Evolutionary conservation across 805 yeast genomes (phyloP).

Genomic region (Kuraishia floccosa): DNA sequence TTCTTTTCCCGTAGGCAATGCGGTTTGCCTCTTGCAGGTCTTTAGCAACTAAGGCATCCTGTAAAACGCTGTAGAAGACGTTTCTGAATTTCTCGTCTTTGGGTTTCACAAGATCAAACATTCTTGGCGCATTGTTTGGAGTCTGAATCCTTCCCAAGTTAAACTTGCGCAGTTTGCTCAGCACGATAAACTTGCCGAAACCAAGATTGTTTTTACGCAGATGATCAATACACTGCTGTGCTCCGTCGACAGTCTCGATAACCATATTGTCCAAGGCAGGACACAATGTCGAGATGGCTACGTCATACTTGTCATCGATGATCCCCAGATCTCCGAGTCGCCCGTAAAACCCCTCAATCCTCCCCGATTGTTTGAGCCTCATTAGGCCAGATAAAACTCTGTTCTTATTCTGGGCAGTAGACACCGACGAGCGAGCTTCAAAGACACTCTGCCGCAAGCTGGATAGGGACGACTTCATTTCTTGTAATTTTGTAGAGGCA

Average conservation of each 20-base stretch:
- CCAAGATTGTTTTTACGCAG: slow-evolving; percentile 78
- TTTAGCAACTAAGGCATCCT: slow-evolving; percentile 79
- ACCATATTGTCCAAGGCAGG: slow-evolving; percentile 88
- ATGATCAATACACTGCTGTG: slow-evolving; percentile 60
- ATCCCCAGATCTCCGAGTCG: slow-evolving; percentile 87
- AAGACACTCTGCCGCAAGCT: slow-evolving; percentile 47
- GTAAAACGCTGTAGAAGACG: slow-evolving; percentile 81
- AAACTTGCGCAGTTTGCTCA: slow-evolving; percentile 60
- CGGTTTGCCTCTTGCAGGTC: slow-evolving; percentile 70
- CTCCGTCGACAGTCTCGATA: slow-evolving; percentile 63
- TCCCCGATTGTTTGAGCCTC: slow-evolving; percentile 66
- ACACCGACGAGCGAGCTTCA: slow-evolving; percentile 53
- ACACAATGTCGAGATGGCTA: slow-evolving; percentile 92
- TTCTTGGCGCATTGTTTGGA: slow-evolving; percentile 67
- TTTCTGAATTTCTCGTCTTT: slow-evolving; percentile 59
- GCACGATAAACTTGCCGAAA: slow-evolving; percentile 75
- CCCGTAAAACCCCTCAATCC: slow-evolving; percentile 80
- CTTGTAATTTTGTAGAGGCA: slow-evolving; percentile 37
- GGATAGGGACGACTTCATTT: slow-evolving; percentile 40
- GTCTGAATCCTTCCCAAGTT: slow-evolving; percentile 48
- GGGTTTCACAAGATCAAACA: slow-evolving; percentile 75
- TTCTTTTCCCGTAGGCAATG: slow-evolving; percentile 71
- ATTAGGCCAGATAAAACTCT: slow-evolving; percentile 60
- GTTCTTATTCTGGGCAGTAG: slow-evolving; percentile 54
- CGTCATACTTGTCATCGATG: slow-evolving; percentile 80